These are phyloP conservation scores for Diaporthe aspalathi DNA, from an alignment of 2,329 filamentous ascomycete species.

Conservation along the genomic window DNA sequence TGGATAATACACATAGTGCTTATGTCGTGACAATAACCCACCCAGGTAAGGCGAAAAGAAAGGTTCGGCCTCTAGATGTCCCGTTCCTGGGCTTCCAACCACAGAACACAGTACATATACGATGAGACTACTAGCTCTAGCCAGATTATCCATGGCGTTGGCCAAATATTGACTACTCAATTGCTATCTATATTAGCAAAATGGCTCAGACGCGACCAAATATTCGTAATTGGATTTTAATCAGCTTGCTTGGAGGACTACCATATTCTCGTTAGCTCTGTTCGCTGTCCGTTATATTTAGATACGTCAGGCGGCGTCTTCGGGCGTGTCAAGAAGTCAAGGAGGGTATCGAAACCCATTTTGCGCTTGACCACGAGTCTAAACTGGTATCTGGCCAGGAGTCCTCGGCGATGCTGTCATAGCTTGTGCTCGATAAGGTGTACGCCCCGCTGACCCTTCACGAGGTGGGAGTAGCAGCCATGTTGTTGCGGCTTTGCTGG, in stretches of 20 bases:
- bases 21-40: fast-evolving
- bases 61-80: neutral
- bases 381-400: neutral
- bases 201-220: too few species aligned
- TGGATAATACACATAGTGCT: neutral
- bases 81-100: neutral
- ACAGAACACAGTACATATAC: too few species aligned
- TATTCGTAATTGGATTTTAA: too few species aligned
- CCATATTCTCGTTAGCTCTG: neutral
- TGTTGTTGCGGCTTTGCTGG: neutral
- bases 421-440: neutral
- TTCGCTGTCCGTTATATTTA: neutral
- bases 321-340: neutral
- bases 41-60: neutral
- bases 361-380: too few species aligned
- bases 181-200: too few species aligned
- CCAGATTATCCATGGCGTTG: neutral
- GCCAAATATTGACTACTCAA: neutral
- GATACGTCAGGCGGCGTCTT: neutral
- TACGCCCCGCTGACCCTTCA: neutral
- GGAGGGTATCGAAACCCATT: neutral
- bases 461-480: neutral
- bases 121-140: too few species aligned
- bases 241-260: neutral
- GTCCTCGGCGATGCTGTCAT: neutral